A percentile compares a stretch with the other conserved stretches of the same genome.
These are phyloP conservation scores for Strombidium stylifer DNA, from an alignment of 73 alveolate species.

Conservation along the genomic window DNA sequence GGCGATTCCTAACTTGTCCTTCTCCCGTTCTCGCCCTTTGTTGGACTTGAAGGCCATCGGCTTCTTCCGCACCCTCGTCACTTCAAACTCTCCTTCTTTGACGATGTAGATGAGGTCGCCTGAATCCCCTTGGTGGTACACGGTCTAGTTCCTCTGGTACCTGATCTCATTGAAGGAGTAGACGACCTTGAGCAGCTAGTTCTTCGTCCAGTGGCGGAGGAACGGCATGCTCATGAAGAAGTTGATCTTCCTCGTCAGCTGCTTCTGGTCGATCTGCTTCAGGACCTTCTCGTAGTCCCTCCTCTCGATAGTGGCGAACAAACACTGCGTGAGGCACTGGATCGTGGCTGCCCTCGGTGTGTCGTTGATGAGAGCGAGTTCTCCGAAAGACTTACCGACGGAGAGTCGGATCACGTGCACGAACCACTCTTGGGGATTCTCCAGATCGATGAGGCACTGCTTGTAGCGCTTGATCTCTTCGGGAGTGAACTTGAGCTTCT, in stretches of 20 bases:
- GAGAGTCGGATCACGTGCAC: conserved; percentile 35
- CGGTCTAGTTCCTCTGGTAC: conserved; percentile 9
- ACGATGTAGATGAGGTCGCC: conserved; percentile 21
- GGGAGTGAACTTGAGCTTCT: no score
- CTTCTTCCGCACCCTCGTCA: conserved; percentile 10
- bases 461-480: no score
- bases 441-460: no score
- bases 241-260: conserved; percentile 17
- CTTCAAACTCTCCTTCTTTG: conserved; percentile 40
- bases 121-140: conserved; percentile 37
- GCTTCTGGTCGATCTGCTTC: conserved; percentile 19
- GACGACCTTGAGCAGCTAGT: conserved; percentile 6
- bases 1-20: no score
- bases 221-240: conserved; percentile 26
- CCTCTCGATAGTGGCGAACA: conserved; percentile 38
- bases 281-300: conserved; percentile 36
- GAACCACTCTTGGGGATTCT: not conserved
- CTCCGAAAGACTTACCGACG: conserved; percentile 52
- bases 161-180: conserved; percentile 37
- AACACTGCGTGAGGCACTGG: conserved; percentile 23
- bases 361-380: conserved; percentile 46
- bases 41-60: not conserved
- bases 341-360: conserved; percentile 59
- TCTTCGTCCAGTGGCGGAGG: conserved; percentile 25
- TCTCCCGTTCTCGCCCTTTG: not conserved